These are phyloP conservation scores for Plasmodium knowlesi DNA, from an alignment of 169 alveolate genomes.

Conservation along the genomic window DNA sequence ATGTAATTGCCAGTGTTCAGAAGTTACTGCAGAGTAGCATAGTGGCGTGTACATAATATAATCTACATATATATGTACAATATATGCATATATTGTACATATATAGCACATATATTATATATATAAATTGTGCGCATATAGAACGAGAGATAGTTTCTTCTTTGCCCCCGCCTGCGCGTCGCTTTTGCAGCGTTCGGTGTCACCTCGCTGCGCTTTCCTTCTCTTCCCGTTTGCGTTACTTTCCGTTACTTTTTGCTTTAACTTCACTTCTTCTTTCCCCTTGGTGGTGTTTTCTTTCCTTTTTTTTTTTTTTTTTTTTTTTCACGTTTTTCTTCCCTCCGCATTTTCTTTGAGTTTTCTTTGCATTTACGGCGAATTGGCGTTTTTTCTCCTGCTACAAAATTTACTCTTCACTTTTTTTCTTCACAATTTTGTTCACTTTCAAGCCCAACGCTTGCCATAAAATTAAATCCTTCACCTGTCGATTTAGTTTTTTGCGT, in stretches of 20 bases:
- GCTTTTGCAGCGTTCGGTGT: neutral
- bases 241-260: neutral
- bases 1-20: neutral
- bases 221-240: neutral
- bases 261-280: neutral
- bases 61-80: neutral
- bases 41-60: neutral
- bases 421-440: neutral
- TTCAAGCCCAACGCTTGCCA: neutral
- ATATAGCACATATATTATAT: no score
- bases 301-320: neutral
- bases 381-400: neutral
- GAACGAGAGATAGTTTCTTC: neutral
- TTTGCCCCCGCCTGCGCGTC: neutral
- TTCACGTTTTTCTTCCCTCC: neutral
- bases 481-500: conserved; percentile 6
- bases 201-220: neutral
- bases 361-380: no score
- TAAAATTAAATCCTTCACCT: neutral
- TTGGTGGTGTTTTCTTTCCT: neutral
- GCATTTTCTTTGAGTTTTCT: neutral
- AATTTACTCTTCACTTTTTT: neutral
- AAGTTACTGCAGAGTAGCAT: neutral
- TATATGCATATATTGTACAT: no score
- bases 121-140: neutral